Evolutionary conservation across 805 yeast genomes (phyloP), one percentile per base, ranked within the genome.

Genomic region (Huiozyma sinensis): DNA sequence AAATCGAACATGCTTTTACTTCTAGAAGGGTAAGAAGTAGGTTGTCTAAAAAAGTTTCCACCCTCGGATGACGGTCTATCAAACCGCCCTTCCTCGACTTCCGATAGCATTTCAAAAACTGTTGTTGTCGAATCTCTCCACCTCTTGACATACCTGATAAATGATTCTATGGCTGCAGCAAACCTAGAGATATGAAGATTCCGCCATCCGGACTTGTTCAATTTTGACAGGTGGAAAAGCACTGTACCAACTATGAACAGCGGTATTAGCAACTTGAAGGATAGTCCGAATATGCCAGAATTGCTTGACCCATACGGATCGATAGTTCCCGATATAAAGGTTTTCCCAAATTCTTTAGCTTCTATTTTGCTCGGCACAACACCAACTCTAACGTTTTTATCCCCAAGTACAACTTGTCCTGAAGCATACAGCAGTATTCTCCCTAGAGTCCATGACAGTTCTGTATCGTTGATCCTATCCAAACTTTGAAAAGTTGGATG

Each of bases 371-470:
- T 62, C 8, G 65, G 66, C 6, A 31, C 38, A 28, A 62, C 48
- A 5, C 66, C 67, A 4, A 60, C 60, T 3, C 40, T 36, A 3
- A 28, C 36, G 13, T 41, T 46, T 2, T 38, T 33, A n/a, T 42
- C 28, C 9, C 55, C 56, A 5, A 47, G 44, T 7, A 41, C 31
- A 6, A 85, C 70, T 49, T 78, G 79, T 11, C 89, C 76, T 0
- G 95, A 79, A 0, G 95, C 96, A 60, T 79, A 85, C 9, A 90
- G 61, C 4, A 92, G 59, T 28, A 89, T 87, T 55, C 83, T 81
- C 5, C 98, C 99, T 33, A 92, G 60, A 0, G 97, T 90, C 99
- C 99, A 92, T 0, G 96, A 83, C 12, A 92, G 67, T 52, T 92
- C 98, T 5, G 79, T 76, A 2, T 94, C 96, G 47, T 85, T 74